Percentiles rank a stretch among this genome's conserved stretches.
These are phyloP conservation scores for Scutellaria baicalensis DNA, from an alignment of 257 asterid species.

Conservation along the genomic window DNA sequence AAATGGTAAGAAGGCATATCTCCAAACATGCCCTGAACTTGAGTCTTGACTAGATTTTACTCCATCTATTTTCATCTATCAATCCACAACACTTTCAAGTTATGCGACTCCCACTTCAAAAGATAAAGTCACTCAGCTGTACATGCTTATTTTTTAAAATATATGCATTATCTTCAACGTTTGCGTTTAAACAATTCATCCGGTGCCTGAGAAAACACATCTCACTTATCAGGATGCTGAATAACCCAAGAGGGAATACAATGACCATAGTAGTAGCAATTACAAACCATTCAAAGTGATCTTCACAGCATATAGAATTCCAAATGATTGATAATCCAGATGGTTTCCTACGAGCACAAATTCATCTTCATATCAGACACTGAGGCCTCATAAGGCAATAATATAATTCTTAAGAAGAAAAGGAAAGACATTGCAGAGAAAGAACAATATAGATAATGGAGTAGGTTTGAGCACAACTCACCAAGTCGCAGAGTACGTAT, in stretches of 20 bases:
- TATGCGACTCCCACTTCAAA: slow-evolving; percentile 24
- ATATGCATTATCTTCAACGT: slow-evolving; percentile 60
- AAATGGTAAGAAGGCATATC: too few species aligned
- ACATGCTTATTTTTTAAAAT: slow-evolving; percentile 28
- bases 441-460: not conserved
- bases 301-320: slow-evolving; percentile 83
- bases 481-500: slow-evolving; percentile 82
- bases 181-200: slow-evolving; percentile 62
- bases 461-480: slow-evolving; percentile 21
- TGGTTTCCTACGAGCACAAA: slow-evolving; percentile 49
- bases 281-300: slow-evolving; percentile 86
- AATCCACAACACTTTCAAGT: not conserved
- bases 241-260: not conserved
- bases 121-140: slow-evolving; percentile 66
- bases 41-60: not conserved
- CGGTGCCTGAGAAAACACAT: slow-evolving; percentile 56
- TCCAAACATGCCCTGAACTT: not conserved
- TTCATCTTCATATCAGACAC: not conserved
- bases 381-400: not conserved
- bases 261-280: not conserved
- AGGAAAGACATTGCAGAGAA: not conserved
- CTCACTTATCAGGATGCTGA: not conserved
- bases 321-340: slow-evolving; percentile 73
- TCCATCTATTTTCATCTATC: not conserved
- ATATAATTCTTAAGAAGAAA: not conserved